A percentile compares a stretch with the other conserved stretches of the same genome.
Evolutionary conservation across 306 rosid genomes (phyloP).

Genomic region (Fragaria ananassa): DNA sequence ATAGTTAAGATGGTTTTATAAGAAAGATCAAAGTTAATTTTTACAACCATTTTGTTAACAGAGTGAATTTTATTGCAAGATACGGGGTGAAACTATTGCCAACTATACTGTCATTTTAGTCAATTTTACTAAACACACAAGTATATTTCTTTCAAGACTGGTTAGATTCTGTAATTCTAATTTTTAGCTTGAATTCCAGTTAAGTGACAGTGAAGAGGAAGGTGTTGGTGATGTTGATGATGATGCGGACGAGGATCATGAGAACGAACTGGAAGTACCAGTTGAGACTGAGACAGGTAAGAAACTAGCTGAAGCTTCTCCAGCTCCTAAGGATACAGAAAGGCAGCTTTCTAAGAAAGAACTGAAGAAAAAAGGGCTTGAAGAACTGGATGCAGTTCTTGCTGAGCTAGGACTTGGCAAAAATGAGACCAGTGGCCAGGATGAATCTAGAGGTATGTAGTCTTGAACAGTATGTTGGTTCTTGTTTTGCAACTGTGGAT

Average conservation of each 20-base stretch:
- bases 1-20: neutral
- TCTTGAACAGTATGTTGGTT: slow-evolving; percentile 7
- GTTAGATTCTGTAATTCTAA: slow-evolving; percentile 14
- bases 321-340: slow-evolving; percentile 58
- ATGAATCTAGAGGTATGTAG: slow-evolving; percentile 50
- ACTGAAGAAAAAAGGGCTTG: slow-evolving; percentile 74
- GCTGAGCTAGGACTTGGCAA: slow-evolving; percentile 59
- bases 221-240: slow-evolving; percentile 50
- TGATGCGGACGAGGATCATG: slow-evolving; percentile 56
- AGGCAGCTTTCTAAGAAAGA: slow-evolving; percentile 84
- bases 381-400: slow-evolving; percentile 77
- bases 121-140: neutral
- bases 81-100: neutral
- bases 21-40: neutral
- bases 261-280: slow-evolving; percentile 34
- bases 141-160: neutral
- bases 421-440: slow-evolving; percentile 41
- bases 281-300: slow-evolving; percentile 40
- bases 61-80: neutral
- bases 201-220: slow-evolving; percentile 64
- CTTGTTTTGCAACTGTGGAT: neutral
- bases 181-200: slow-evolving; percentile 33
- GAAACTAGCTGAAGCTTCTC: slow-evolving; percentile 37
- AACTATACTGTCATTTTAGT: neutral
- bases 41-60: neutral